Conservation (phyloP, 371 early-diverging fungal species). For the Rhizopus arrhizus region DNA sequence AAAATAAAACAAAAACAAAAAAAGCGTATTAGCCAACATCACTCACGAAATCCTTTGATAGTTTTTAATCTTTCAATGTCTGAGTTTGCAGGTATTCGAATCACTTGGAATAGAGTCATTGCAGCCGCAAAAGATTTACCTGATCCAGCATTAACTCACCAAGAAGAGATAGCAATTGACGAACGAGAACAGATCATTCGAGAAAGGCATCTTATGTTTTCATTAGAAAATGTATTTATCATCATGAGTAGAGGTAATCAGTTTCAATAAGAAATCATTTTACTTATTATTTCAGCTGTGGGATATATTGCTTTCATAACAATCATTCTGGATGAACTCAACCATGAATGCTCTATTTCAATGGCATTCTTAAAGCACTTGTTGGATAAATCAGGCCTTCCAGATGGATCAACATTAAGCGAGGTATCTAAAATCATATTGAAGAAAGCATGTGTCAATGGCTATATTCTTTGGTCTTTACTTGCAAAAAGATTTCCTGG, state of each 20-base stretch:
- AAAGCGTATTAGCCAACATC: not conserved
- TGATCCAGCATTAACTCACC: conserved; percentile 5
- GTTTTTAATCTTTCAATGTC: not conserved
- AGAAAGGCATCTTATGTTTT: conserved; percentile 6
- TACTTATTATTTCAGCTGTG: conserved; percentile 18
- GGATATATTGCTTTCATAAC: conserved; percentile 42
- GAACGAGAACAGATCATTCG: not conserved
- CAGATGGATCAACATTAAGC: conserved; percentile 30
- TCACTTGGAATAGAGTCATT: conserved; percentile 14
- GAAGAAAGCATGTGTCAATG: conserved; percentile 86
- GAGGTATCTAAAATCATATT: conserved; percentile 1
- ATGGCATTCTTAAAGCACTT: conserved; percentile 58
- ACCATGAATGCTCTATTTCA: conserved; percentile 47
- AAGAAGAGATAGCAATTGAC: not conserved
- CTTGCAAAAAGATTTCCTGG: conserved; percentile 48
- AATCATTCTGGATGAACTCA: conserved; percentile 28
- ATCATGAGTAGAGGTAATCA: conserved; percentile 21
- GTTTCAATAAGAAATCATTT: not conserved
- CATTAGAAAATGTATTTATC: conserved; percentile 20
- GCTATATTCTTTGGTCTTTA: conserved; percentile 65
- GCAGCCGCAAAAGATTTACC: conserved; percentile 17
- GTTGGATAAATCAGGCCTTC: conserved; percentile 53
- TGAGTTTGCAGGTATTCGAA: conserved; percentile 13
- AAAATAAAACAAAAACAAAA: not conserved
- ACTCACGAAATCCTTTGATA: too few species aligned